Evolutionary conservation across 306 rosid genomes (phyloP).

Genomic region (Geum urbanum): DNA sequence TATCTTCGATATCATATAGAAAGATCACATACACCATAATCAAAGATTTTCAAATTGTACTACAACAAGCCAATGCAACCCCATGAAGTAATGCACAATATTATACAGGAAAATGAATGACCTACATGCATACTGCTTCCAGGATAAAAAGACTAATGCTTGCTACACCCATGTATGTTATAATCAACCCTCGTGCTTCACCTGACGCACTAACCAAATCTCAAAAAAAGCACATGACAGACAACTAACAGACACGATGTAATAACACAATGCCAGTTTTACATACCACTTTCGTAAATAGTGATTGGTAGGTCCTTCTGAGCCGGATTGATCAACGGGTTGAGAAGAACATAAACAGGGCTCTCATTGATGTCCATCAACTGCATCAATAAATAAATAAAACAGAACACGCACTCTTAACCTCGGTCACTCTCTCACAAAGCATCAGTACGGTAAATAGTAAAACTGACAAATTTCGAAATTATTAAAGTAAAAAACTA

Average conservation of each 20-base stretch:
- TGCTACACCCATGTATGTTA: background rate
- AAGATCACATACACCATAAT: background rate
- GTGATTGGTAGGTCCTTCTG: constrained; percentile 93
- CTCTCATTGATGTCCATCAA: constrained; percentile 94
- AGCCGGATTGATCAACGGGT: constrained; percentile 78
- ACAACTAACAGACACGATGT: background rate
- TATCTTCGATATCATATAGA: background rate
- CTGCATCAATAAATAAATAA: constrained; percentile 35
- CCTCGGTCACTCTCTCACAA: no score
- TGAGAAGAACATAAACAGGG: constrained; percentile 90
- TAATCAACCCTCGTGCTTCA: background rate
- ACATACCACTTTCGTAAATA: constrained; percentile 82
- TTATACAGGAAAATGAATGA: background rate
- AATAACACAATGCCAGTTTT: constrained; percentile 14
- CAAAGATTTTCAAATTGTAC: background rate
- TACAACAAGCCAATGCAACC: background rate
- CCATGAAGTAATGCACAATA: background rate
- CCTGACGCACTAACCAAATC: background rate
- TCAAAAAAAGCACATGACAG: background rate
- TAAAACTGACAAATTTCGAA: no score
- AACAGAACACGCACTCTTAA: constrained; percentile 4
- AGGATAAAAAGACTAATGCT: background rate
- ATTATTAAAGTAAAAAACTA: background rate
- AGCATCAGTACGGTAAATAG: no score
- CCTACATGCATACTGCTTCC: background rate